phyloP scores from a whole-genome alignment of 2,329 filamentous ascomycete species.

The Alternaria brassicicola region DNA sequence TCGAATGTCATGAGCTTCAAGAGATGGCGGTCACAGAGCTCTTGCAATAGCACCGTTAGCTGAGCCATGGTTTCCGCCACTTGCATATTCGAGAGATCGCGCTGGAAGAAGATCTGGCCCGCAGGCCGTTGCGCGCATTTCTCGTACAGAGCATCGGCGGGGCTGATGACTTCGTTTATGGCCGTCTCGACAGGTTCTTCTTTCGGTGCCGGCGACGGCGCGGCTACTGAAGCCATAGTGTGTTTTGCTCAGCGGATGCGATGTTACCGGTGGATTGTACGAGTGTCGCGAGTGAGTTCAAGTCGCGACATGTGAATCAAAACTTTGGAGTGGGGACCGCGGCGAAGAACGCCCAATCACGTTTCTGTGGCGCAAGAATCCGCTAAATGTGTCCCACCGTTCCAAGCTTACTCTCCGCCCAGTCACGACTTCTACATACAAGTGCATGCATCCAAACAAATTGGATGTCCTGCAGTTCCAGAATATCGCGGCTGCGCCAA shows the following conservation, averaged over 20 bases:
- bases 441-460: background rate
- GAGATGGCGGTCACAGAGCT: slow-evolving; percentile 45
- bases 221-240: slow-evolving; percentile 33
- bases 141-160: slow-evolving; percentile 47
- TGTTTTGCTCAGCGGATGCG: slow-evolving; percentile 7
- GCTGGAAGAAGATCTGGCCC: slow-evolving; percentile 50
- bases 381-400: background rate
- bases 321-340: slow-evolving; percentile 14
- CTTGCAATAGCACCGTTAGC: slow-evolving; percentile 41
- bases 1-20: slow-evolving; percentile 48
- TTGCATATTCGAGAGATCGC: slow-evolving; percentile 47
- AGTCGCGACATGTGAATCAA: slow-evolving; percentile 8
- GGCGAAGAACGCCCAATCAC: background rate
- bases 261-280: slow-evolving; percentile 30
- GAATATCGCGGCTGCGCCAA: background rate
- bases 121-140: slow-evolving; percentile 44
- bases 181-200: slow-evolving; percentile 19
- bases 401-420: background rate
- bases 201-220: slow-evolving; percentile 26
- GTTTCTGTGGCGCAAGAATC: background rate
- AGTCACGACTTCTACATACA: background rate
- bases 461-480: background rate
- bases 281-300: slow-evolving; percentile 12
- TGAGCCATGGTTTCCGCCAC: slow-evolving; percentile 43
- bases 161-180: slow-evolving; percentile 20